Conservation (phyloP, 1,284 basidiomycete genomes). For the Pholiota adiposa region DNA sequence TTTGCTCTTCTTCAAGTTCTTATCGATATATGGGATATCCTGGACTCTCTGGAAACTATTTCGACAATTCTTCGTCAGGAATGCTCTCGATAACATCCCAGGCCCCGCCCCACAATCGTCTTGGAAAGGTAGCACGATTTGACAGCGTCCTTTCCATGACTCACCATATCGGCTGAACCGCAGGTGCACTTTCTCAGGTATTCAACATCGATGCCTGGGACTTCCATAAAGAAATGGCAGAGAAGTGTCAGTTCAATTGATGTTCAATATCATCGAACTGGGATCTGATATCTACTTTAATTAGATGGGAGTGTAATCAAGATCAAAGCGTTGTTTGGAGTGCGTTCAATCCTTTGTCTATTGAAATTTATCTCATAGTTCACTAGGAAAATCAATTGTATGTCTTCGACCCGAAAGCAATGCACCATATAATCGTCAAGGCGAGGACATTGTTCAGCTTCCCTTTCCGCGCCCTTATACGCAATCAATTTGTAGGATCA, state of each 20-base stretch:
- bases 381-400: constrained; percentile 26
- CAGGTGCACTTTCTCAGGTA: constrained; percentile 29
- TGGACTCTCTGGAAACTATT: constrained; percentile 3
- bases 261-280: no score
- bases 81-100: constrained; percentile 8
- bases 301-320: constrained; percentile 29
- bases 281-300: no score
- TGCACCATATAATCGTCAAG: constrained; percentile 40
- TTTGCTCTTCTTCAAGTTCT: background rate
- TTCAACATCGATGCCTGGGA: constrained; percentile 29
- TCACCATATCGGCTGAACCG: background rate
- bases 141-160: background rate
- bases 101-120: constrained; percentile 5
- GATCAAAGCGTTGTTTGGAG: constrained; percentile 29
- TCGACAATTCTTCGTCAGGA: constrained; percentile 1
- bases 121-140: background rate
- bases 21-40: background rate
- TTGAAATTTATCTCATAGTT: background rate
- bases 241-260: constrained; percentile 25
- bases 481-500: constrained; percentile 27
- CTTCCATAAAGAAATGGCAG: constrained; percentile 26
- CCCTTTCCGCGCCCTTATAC: background rate
- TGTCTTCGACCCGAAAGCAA: constrained; percentile 35
- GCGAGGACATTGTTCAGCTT: constrained; percentile 16
- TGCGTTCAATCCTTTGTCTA: constrained; percentile 13